phyloP scores from a whole-genome alignment of 441 rosid species.

The Adansonia gregorii region DNA sequence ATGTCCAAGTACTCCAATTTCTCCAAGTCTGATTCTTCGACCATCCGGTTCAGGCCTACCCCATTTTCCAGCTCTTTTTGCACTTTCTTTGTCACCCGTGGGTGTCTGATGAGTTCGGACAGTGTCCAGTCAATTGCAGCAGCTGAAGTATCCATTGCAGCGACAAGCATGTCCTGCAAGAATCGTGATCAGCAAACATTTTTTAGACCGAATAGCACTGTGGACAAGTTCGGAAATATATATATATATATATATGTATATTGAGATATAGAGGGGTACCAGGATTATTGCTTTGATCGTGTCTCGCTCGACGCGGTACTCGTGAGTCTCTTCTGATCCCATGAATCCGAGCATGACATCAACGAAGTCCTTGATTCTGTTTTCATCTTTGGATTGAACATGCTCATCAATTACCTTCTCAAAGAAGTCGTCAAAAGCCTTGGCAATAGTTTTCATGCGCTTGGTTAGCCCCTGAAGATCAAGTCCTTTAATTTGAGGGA shows the following conservation, averaged over 20 bases:
- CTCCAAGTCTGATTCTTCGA: not conserved
- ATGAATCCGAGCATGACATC: not conserved
- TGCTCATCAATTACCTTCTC: not conserved
- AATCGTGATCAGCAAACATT: not conserved
- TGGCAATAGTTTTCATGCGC: not conserved
- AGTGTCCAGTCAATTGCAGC: not conserved
- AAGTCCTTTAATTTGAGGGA: not conserved
- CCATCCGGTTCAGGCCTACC: not conserved
- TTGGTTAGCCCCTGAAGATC: not conserved
- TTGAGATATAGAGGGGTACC: not conserved
- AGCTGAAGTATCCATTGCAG: not conserved
- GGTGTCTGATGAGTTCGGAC: not conserved
- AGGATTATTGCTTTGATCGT: not conserved
- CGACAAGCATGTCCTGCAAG: not conserved
- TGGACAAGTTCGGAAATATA: too few species aligned
- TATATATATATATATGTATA: too few species aligned
- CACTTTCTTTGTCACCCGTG: not conserved
- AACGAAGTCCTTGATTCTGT: not conserved
- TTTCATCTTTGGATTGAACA: not conserved
- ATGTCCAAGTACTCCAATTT: not conserved
- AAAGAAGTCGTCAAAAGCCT: not conserved
- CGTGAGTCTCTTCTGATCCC: not conserved
- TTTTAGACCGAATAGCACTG: too few species aligned
- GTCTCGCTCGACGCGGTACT: not conserved
- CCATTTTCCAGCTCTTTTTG: not conserved